A percentile compares a stretch with the other conserved stretches of the same genome.
These are phyloP conservation scores for Scedosporium aurantiacum DNA, from an alignment of 2,329 filamentous ascomycete genomes.

Conservation along the genomic window DNA sequence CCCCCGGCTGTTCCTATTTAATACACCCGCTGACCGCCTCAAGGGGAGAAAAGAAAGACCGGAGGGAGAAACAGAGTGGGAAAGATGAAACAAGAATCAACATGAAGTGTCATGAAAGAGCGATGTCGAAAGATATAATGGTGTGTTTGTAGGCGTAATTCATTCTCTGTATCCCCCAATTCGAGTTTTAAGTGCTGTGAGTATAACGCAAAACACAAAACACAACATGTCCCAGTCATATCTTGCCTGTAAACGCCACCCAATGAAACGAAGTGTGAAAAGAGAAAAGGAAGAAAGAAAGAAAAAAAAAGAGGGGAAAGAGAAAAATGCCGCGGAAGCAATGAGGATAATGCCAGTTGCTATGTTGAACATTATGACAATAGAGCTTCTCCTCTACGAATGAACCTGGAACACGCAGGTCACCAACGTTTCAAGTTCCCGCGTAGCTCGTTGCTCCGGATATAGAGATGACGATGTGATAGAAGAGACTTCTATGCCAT, in stretches of 20 bases:
- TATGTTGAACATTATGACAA: too few relatives aligned
- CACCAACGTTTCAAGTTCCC: not conserved
- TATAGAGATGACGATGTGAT: not conserved
- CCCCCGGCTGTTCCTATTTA: too few relatives aligned
- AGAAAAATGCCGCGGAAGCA: not conserved
- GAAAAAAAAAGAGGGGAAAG: constrained; percentile 8
- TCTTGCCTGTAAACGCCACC: not conserved
- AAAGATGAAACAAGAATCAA: constrained; percentile 2
- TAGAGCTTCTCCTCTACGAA: too few relatives aligned
- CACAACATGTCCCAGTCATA: not conserved
- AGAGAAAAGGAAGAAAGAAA: constrained; percentile 2
- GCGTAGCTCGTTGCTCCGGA: not conserved
- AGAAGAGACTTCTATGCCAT: not conserved
- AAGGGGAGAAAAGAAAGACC: not conserved
- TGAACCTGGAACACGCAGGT: not conserved
- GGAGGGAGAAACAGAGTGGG: constrained; percentile 1
- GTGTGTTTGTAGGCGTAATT: not conserved
- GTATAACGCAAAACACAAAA: not conserved
- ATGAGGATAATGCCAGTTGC: not conserved
- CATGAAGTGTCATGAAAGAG: not conserved
- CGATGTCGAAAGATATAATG: not conserved
- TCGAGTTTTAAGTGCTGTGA: not conserved
- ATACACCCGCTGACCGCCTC: too few relatives aligned
- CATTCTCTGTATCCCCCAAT: not conserved
- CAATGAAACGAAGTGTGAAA: not conserved